These are phyloP conservation scores for Pythium sukuiense DNA, from an alignment of 352 stramenopile species.

Conservation along the genomic window DNA sequence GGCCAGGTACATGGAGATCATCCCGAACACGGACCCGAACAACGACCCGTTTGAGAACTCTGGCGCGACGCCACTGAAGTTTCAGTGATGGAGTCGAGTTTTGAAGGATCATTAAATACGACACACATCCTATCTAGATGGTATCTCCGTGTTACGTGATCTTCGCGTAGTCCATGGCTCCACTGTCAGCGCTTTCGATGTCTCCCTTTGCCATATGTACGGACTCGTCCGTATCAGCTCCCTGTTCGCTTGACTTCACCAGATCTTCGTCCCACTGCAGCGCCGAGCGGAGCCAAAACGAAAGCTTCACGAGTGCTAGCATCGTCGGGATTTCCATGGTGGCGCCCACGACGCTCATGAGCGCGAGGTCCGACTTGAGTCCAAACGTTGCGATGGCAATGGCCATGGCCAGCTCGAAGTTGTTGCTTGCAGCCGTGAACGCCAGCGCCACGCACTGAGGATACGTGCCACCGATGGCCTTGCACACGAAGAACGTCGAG, in stretches of 20 bases:
- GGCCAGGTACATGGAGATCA: conserved; percentile 37
- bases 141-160: not conserved
- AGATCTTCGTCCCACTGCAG: conserved; percentile 8
- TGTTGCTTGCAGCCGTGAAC: conserved; percentile 82
- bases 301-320: conserved; percentile 56
- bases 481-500: conserved; percentile 43
- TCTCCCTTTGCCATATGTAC: not conserved
- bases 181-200: not conserved
- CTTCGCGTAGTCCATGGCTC: not conserved
- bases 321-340: conserved; percentile 76
- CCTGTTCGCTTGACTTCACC: not conserved
- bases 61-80: too few relatives aligned
- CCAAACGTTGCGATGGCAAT: conserved; percentile 71
- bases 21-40: conserved; percentile 31
- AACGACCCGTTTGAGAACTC: conserved; percentile 43
- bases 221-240: conserved; percentile 1
- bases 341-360: conserved; percentile 69
- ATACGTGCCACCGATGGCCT: conserved; percentile 39
- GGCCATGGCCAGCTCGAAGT: conserved; percentile 77
- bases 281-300: conserved; percentile 33
- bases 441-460: conserved; percentile 45
- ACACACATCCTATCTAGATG: too few relatives aligned
- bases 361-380: conserved; percentile 60
- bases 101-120: too few relatives aligned
- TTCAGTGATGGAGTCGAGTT: too few relatives aligned